Evolutionary conservation across 805 yeast genomes (phyloP).

Genomic region (Kodamaea kaohsiungensis): DNA sequence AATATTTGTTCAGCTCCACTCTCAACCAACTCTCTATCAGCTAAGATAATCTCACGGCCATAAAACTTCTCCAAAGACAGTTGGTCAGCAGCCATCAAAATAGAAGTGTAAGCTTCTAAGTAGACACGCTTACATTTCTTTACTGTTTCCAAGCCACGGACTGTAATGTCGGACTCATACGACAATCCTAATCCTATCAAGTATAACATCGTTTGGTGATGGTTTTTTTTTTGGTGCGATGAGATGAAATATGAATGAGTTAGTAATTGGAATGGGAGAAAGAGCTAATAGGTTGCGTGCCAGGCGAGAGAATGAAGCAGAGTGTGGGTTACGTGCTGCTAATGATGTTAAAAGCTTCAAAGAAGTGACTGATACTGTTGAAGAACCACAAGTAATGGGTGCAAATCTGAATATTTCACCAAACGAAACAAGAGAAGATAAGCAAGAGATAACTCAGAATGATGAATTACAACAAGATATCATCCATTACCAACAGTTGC

Average conservation of each 20-base stretch:
- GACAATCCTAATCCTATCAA: slow-evolving; percentile 91
- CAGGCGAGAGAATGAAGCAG: background rate
- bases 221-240: background rate
- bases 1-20: slow-evolving; percentile 82
- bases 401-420: background rate
- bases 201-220: slow-evolving; percentile 63
- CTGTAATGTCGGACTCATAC: slow-evolving; percentile 87
- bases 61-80: slow-evolving; percentile 76
- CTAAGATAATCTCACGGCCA: slow-evolving; percentile 81
- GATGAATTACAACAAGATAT: slow-evolving; percentile 21
- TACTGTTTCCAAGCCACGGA: slow-evolving; percentile 86
- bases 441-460: background rate
- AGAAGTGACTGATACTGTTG: background rate
- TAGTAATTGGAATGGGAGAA: background rate
- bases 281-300: background rate
- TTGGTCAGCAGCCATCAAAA: slow-evolving; percentile 87
- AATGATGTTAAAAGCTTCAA: no score
- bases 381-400: background rate
- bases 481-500: slow-evolving; percentile 19
- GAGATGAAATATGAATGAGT: background rate
- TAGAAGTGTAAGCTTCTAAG: slow-evolving; percentile 92
- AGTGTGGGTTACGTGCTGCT: background rate
- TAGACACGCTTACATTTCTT: slow-evolving; percentile 86
- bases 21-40: slow-evolving; percentile 95
- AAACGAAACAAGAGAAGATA: background rate